A percentile compares a stretch with the other conserved stretches of the same genome.
These are phyloP conservation scores for Bipolaris cookei DNA, from an alignment of 2,329 filamentous ascomycete species.

Conservation along the genomic window DNA sequence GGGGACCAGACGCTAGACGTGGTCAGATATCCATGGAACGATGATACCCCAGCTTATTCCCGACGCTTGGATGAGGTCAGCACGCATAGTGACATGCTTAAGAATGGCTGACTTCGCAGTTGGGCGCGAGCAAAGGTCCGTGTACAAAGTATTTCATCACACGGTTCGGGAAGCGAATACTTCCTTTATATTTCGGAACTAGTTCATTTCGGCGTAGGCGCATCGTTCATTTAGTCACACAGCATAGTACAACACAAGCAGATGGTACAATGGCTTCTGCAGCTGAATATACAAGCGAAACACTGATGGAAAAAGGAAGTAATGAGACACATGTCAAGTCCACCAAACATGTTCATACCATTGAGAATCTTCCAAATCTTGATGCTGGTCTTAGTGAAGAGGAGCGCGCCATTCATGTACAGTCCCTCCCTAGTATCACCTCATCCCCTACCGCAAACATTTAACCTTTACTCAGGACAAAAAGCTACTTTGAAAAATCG, in stretches of 20 bases:
- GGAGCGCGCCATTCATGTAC: constrained; percentile 66
- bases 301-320: constrained; percentile 31
- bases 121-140: background rate
- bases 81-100: constrained; percentile 5
- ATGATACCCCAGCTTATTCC: constrained; percentile 10
- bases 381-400: constrained; percentile 70
- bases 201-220: background rate
- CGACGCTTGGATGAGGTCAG: background rate
- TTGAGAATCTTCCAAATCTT: constrained; percentile 56
- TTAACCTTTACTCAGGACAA: constrained; percentile 58
- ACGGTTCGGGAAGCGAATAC: background rate
- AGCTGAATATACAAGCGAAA: constrained; percentile 27
- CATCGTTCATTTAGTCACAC: background rate
- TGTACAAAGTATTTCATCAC: background rate
- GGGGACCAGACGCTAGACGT: constrained; percentile 1
- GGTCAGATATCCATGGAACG: constrained; percentile 23
- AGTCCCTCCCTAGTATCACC: background rate
- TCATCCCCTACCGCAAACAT: background rate
- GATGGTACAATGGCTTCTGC: constrained; percentile 28
- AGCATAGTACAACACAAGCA: background rate
- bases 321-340: constrained; percentile 17
- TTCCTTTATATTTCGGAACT: background rate
- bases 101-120: background rate
- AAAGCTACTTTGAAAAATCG: constrained; percentile 67
- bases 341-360: constrained; percentile 17